Evolutionary conservation across 345 rosid species (phyloP), one percentile per base, ranked within the genome.

Genomic region (Camelina sativa): DNA sequence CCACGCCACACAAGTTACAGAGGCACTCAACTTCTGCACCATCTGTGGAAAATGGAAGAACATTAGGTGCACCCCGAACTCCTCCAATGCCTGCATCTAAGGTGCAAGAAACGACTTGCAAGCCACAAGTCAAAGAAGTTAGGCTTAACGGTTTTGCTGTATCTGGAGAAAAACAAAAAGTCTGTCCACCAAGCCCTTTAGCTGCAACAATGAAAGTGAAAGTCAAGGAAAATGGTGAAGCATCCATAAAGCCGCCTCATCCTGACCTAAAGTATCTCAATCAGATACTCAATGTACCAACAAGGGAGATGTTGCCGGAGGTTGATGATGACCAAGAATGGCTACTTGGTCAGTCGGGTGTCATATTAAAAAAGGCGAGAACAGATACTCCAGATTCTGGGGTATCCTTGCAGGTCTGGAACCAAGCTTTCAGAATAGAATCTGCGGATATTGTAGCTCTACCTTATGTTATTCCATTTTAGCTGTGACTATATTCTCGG

Each of bases 381-480:
- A 46, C 64, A 41, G 78, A 68, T 20, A 54, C 55, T 55, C 41
- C 64, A 35, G 77, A 53, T 82, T 62, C 59, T 46, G 57, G 58
- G 23, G 70, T 69, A 25, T 19, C 65, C 43, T 75, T 77, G 38
- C 81, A 70, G 62, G 92, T 91, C 20, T 91, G 97, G 97, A 82
- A 88, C 63, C 82, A 81, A 67, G 84, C 88, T 63, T 30, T 83
- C 63, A 82, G 55, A 74, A 80, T 91, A 75, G 91, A 83, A 72
- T 83, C 85, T 46, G 91, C 86, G 20, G 91, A 87, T 62, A 48
- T 91, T 56, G 71, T 52, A 61, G 94, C 94, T 60, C 83, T 89
- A 53, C 97, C 94, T 7, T 91, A 89, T 62, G 92, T 89, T 50
- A 75, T 89, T 79, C 94, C 94, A 16, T 87, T 80, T 75, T 91